Conservation (phyloP, 352 stramenopile species). For the Pythium sp. region DNA sequence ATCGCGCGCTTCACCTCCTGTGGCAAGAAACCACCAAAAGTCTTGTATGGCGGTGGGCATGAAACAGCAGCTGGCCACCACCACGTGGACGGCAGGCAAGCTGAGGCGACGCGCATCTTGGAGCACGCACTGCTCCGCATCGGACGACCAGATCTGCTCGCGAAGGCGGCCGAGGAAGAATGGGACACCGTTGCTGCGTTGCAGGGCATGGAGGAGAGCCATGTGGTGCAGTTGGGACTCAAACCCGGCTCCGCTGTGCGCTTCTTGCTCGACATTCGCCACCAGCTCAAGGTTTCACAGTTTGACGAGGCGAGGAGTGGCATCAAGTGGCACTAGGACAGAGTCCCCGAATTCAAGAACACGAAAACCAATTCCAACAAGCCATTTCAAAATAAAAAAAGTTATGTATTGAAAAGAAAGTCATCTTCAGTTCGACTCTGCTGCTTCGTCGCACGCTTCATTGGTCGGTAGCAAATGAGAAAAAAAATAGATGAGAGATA, state of each 20-base stretch:
- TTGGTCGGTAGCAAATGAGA: not conserved
- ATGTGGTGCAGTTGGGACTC: not conserved
- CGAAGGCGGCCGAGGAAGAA: not conserved
- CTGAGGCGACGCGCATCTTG: not conserved
- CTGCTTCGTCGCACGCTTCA: not conserved
- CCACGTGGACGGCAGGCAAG: too few species aligned
- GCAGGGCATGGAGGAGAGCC: not conserved
- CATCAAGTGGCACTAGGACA: not conserved
- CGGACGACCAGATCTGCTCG: not conserved
- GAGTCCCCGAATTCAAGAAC: not conserved
- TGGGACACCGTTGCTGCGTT: not conserved
- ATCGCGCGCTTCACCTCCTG: too few species aligned
- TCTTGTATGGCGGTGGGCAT: too few species aligned
- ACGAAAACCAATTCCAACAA: not conserved
- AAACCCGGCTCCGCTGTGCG: not conserved
- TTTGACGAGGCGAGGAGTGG: not conserved
- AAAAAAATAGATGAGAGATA: slow-evolving; percentile 3
- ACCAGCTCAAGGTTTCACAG: not conserved
- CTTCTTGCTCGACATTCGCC: not conserved
- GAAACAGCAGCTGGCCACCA: too few species aligned
- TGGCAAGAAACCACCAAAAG: too few species aligned
- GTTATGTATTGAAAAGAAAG: slow-evolving; percentile 10
- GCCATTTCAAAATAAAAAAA: slow-evolving; percentile 7
- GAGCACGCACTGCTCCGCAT: not conserved
- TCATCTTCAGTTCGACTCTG: slow-evolving; percentile 11